Evolutionary conservation across 2,329 filamentous ascomycete species (phyloP), one percentile per base, ranked within the genome.

Genomic region (Aspergillus versicolor): DNA sequence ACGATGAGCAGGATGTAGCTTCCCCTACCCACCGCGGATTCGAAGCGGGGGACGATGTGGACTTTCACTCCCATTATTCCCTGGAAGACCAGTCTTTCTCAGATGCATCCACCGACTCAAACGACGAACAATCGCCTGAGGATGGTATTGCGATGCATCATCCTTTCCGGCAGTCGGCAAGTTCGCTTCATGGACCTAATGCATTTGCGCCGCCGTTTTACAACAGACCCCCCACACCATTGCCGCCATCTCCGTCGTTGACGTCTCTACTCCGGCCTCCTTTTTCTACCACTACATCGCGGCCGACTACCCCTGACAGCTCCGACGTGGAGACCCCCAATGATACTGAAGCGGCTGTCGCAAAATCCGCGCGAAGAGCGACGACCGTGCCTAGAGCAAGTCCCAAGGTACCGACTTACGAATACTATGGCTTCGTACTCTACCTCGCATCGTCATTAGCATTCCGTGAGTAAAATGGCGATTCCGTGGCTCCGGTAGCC

Each of bases 371-470:
- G 54, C 80, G 78, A 49, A 81, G 79, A 66, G 83, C 79, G 60
- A 83, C 80, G 60, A 88, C 84, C 2, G 85, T 96, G 17, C 91
- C 92, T 5, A 88, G 91, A 55, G 92, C 92, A 2, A 88, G 88
- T 53, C 94, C 94, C 2, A 92, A 94, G 71, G 92, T 99, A 2
- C 94, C 94, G n/a, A 99, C 94, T 0, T 97, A 99, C 78, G 94
- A 99, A 73, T 99, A 97, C 84, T 97, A 97, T 73, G 94, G 94
- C 72, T 99, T 99, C 77, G 93, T 96, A 53, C 84, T 99, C 49
- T 97, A 99, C 78, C 83, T 99, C 40, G 91, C 93, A 70, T 92
- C 89, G 61, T 91, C 88, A 21, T 80, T 94, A 51, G 86, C 86
- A 2, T 97, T 97, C 72, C 79, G 89, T 70, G 81, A 84, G 69